These are phyloP conservation scores for Ilex aquifolium DNA, from an alignment of 257 asterid species.

Conservation along the genomic window DNA sequence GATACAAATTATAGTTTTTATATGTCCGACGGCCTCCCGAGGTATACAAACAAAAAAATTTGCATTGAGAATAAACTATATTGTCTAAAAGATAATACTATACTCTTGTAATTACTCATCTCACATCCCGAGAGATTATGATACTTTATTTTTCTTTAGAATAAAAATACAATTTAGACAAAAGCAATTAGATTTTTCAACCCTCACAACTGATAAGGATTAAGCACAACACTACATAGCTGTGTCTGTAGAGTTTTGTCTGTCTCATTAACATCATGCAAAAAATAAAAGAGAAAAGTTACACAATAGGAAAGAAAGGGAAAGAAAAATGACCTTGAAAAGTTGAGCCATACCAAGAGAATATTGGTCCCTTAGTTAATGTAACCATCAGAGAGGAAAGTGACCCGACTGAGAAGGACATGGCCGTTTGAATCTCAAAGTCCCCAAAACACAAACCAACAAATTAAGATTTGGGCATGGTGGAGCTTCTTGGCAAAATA, in stretches of 20 bases:
- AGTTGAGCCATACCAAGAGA: slow-evolving; percentile 91
- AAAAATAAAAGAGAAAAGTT: neutral
- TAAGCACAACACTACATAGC: no score
- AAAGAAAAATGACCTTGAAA: slow-evolving; percentile 17
- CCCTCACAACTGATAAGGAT: no score
- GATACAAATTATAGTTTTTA: neutral
- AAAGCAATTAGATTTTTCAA: no score
- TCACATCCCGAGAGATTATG: no score
- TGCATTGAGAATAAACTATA: no score
- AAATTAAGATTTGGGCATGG: slow-evolving; percentile 14
- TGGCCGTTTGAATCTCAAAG: slow-evolving; percentile 28
- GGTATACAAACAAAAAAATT: no score
- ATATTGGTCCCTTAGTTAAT: slow-evolving; percentile 69
- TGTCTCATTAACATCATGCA: neutral
- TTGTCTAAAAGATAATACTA: no score
- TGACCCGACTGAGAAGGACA: slow-evolving; percentile 73
- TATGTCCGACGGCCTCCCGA: no score
- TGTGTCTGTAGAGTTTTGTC: neutral
- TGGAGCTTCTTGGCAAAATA: neutral
- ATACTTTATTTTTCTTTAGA: neutral
- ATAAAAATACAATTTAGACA: no score
- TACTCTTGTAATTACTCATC: no score
- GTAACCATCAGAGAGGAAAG: slow-evolving; percentile 63
- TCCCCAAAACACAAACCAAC: slow-evolving; percentile 16
- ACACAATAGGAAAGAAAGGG: neutral